Evolutionary conservation across 1,284 basidiomycete species (phyloP).

Genomic region (Limonomyces culmigenus): DNA sequence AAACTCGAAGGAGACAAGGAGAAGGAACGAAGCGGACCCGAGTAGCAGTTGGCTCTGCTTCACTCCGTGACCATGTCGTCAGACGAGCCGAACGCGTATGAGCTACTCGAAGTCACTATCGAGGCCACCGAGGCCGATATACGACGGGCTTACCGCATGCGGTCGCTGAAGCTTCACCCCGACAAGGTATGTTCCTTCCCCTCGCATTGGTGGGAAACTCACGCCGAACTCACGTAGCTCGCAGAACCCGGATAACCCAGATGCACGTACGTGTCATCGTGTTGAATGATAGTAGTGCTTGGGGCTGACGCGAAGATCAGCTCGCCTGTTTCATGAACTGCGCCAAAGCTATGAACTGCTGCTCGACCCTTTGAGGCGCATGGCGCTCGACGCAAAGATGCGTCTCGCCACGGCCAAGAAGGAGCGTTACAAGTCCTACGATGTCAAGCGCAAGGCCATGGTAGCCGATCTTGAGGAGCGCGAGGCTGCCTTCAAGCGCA

Average conservation of each 20-base stretch:
- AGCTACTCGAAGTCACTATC: conserved; percentile 45
- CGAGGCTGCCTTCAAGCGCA: conserved; percentile 68
- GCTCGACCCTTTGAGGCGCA: conserved; percentile 66
- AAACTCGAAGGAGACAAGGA: too few relatives aligned
- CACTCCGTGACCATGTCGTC: conserved; percentile 8
- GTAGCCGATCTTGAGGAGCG: conserved; percentile 75
- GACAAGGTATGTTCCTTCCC: conserved; percentile 46
- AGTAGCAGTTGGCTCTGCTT: too few relatives aligned
- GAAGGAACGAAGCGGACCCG: too few relatives aligned
- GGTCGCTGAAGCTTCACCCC: conserved; percentile 78
- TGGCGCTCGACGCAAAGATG: conserved; percentile 70
- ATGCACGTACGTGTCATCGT: conserved; percentile 37
- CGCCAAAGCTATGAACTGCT: conserved; percentile 77
- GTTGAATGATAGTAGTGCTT: neutral
- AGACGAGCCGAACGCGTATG: conserved; percentile 59
- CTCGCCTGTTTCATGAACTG: conserved; percentile 76
- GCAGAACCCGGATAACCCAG: conserved; percentile 70
- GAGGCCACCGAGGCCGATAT: conserved; percentile 75
- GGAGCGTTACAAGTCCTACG: conserved; percentile 59
- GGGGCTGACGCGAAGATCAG: conserved; percentile 18
- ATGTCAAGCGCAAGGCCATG: conserved; percentile 64
- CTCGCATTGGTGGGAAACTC: conserved; percentile 8
- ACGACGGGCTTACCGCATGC: conserved; percentile 66
- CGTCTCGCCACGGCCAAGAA: conserved; percentile 56
- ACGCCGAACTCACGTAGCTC: conserved; percentile 5